Conservation (phyloP, 225 moss, liverwort and hornwort species). For the Physcomitrellopsis africana region DNA sequence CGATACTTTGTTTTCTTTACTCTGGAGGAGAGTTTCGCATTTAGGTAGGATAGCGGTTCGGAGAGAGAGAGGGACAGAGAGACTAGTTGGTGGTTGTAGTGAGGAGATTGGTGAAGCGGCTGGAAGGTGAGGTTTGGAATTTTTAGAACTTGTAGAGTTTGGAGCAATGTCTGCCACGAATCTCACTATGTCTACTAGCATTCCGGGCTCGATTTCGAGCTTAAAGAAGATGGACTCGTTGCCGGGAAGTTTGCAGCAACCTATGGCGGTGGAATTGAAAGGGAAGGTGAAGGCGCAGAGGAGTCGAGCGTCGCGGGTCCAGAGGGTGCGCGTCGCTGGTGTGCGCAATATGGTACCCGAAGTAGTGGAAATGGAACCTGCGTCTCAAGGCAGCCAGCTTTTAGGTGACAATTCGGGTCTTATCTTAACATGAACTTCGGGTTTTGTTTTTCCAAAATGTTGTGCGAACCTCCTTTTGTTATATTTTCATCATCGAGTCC, state of each 20-base stretch:
- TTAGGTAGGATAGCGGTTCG: not conserved
- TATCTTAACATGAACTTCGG: not conserved
- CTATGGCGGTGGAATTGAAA: constrained; percentile 41
- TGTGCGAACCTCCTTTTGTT: not conserved
- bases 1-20: not conserved
- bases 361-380: constrained; percentile 87
- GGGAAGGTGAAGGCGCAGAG: constrained; percentile 30
- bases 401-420: constrained; percentile 52
- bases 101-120: not conserved
- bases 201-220: constrained; percentile 55
- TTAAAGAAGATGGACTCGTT: constrained; percentile 59
- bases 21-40: not conserved
- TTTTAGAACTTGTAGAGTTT: not conserved
- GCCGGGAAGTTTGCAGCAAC: constrained; percentile 62
- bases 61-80: too few relatives aligned
- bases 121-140: not conserved
- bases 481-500: not conserved
- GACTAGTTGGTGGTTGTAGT: not conserved
- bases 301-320: constrained; percentile 25
- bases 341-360: constrained; percentile 73
- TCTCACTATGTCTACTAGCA: constrained; percentile 36
- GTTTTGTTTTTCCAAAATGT: not conserved
- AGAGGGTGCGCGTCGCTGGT: constrained; percentile 36
- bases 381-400: constrained; percentile 78
- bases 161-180: constrained; percentile 44